Conservation (phyloP, 2,329 filamentous ascomycete species). For the Curvularia spicifera region DNA sequence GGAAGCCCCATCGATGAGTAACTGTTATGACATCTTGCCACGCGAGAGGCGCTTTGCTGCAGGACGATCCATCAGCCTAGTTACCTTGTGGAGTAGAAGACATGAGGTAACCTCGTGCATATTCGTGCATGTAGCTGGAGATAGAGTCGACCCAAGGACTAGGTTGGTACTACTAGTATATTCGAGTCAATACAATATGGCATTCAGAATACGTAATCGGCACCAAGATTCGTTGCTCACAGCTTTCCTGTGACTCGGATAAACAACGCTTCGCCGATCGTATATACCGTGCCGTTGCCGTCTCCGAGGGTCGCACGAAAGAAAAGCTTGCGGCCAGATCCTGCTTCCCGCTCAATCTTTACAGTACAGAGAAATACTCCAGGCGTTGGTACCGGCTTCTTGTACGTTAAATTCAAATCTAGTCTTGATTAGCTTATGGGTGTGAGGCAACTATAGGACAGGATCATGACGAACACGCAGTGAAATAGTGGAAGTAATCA, state of each 20-base stretch:
- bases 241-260: conserved; percentile 41
- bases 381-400: conserved; percentile 60
- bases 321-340: conserved; percentile 63
- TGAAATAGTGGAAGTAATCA: conserved; percentile 32
- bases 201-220: not conserved
- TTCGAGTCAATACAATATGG: conserved; percentile 1
- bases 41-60: conserved; percentile 7
- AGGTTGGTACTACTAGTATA: conserved; percentile 1
- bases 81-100: not conserved
- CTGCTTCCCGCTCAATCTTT: conserved; percentile 55
- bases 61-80: not conserved
- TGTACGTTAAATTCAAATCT: conserved; percentile 63
- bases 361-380: conserved; percentile 57
- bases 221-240: conserved; percentile 14
- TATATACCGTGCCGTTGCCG: conserved; percentile 56
- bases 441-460: not conserved
- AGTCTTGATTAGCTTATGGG: conserved; percentile 19
- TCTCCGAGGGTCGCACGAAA: conserved; percentile 59
- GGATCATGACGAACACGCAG: conserved; percentile 41
- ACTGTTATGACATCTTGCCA: conserved; percentile 8
- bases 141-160: not conserved
- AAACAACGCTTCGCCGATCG: conserved; percentile 63
- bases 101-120: not conserved
- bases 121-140: not conserved
- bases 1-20: not conserved